A percentile compares a stretch with the other conserved stretches of the same genome.
phyloP scores from a whole-genome alignment of 306 rosid species.

The Citrullus colocynthis region DNA sequence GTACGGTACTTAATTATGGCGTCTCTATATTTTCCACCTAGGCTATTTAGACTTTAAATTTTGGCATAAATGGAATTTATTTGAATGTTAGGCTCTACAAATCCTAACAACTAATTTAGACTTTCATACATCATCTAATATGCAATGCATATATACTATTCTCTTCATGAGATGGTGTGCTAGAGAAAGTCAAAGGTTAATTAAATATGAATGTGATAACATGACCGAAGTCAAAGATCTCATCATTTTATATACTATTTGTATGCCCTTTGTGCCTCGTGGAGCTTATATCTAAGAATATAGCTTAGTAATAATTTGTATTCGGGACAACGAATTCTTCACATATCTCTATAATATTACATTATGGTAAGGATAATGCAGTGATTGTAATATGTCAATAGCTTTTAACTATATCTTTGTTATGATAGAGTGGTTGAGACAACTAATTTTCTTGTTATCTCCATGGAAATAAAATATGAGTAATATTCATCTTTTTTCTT shows the following conservation, averaged over 20 bases:
- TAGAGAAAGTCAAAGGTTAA: not conserved
- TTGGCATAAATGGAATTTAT: not conserved
- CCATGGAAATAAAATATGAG: too few relatives aligned
- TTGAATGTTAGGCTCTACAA: not conserved
- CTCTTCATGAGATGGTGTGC: not conserved
- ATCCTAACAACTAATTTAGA: not conserved
- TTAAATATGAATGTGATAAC: not conserved
- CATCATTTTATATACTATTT: not conserved
- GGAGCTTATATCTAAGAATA: too few relatives aligned
- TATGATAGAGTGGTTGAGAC: too few relatives aligned
- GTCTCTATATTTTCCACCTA: not conserved
- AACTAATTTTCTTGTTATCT: too few relatives aligned
- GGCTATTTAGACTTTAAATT: not conserved
- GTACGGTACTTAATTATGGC: not conserved
- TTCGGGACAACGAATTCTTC: too few relatives aligned
- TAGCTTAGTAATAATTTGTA: too few relatives aligned
- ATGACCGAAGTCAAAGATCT: not conserved
- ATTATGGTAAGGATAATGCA: too few relatives aligned
- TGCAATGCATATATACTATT: not conserved
- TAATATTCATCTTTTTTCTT: too few relatives aligned
- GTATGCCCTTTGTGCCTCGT: too few relatives aligned
- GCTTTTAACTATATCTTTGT: too few relatives aligned
- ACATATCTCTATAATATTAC: too few relatives aligned
- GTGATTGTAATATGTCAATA: too few relatives aligned
- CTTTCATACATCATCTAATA: not conserved